Base-by-base conservation (phyloP, 139 green algal species). In the Chlamydomonas sphaeroides region DNA sequence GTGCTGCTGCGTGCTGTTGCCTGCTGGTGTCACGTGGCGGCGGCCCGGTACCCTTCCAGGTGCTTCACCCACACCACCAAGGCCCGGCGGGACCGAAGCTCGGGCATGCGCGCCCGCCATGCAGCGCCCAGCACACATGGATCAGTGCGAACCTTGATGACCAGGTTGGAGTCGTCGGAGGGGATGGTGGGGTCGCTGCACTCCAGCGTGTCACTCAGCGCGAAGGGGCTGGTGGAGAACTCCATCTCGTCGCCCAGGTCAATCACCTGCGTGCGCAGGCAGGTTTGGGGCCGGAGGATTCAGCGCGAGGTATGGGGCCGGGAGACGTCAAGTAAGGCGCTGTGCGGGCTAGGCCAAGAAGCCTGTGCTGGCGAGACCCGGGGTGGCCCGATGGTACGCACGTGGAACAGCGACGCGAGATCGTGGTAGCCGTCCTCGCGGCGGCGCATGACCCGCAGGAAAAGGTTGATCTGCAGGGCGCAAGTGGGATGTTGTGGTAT, bases 381-480 rank as follows among this genome's bases (percentile, higher is more conserved):
- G n/a, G n/a, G n/a, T n/a, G n/a, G n/a, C n/a, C n/a, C n/a, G n/a
- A n/a, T n/a, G n/a, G n/a, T n/a, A 69, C 87, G 86, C 68, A 97
- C 95, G 76, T 99, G 97, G 81, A 99, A 99, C 0, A 99, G 90
- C 5, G 94, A 98, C 17, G 97, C 97, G 67, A 99, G 87, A 78
- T 99, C 97, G 85, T 99, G 97, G 80, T 94, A 99, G 17, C 97
- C 97, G 83, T 99, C 97, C n/a, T 96, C 91, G 0, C 97, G 85
- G 20, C 95, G 86, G 5, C 90, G 65, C 18, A 96, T 85, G 11
- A 99, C 87, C 0, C 97, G 86, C 63, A 99, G 86, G 80, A 99
- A 99, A 2, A 99, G 76, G 83, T 99, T 99, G 80, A 99, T 94
- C 93, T 98, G 90, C 57, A 62, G 30, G 1, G 51, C 25, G 63